phyloP scores from a whole-genome alignment of 2,329 filamentous ascomycete species.

The Colletotrichum neosansevieriae region DNA sequence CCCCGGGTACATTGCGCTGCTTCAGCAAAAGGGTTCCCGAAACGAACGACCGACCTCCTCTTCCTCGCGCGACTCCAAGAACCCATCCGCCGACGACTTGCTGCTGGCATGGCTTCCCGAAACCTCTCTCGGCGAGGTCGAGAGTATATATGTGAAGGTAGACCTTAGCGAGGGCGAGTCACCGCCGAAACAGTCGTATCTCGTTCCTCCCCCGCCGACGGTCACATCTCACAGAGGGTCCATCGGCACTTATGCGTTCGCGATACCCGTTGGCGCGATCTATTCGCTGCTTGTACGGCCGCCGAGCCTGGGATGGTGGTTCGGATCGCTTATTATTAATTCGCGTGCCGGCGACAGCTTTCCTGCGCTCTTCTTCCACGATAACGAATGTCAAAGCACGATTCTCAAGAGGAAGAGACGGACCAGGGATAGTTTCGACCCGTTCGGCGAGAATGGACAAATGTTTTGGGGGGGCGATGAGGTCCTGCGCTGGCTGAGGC shows the following conservation, averaged over 20 bases:
- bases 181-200: slow-evolving; percentile 85
- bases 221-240: slow-evolving; percentile 80
- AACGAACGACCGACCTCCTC: slow-evolving; percentile 57
- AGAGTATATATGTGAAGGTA: slow-evolving; percentile 94
- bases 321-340: slow-evolving; percentile 94
- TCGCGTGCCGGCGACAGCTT: slow-evolving; percentile 91
- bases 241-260: slow-evolving; percentile 88
- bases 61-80: slow-evolving; percentile 51
- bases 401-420: slow-evolving; percentile 93
- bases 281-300: slow-evolving; percentile 92
- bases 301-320: slow-evolving; percentile 98
- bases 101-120: slow-evolving; percentile 96
- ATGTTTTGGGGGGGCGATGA: slow-evolving; percentile 99
- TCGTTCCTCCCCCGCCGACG: slow-evolving; percentile 91
- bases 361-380: slow-evolving; percentile 96
- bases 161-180: slow-evolving; percentile 86
- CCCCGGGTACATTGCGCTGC: slow-evolving; percentile 88
- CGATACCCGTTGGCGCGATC: slow-evolving; percentile 88
- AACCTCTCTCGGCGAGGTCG: slow-evolving; percentile 84
- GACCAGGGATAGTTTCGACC: slow-evolving; percentile 87
- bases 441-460: slow-evolving; percentile 84
- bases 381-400: slow-evolving; percentile 95
- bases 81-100: slow-evolving; percentile 75
- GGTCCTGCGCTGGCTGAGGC: slow-evolving; percentile 88
- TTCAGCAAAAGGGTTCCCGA: slow-evolving; percentile 82